Base-by-base conservation (phyloP, 2,329 filamentous ascomycete genomes). In the Penicillium sp. region DNA sequence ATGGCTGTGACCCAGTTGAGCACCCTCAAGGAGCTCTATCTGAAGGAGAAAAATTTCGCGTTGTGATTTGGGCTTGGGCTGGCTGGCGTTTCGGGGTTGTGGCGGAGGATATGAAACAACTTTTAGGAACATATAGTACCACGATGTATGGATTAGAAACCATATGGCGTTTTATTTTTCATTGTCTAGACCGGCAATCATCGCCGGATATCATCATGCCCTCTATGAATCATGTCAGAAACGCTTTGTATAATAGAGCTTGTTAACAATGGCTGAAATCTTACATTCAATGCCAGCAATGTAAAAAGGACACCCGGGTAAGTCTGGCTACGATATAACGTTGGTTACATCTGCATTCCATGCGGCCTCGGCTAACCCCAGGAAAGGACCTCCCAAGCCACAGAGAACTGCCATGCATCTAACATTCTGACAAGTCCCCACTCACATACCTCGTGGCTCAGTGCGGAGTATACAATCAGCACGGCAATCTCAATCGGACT, bases 1-100 rank as follows among this genome's bases (percentile, higher is more conserved):
- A 71, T 71, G 55, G 61, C 66, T 17, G 62, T 69, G 19, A 67
- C 66, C 19, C 65, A 68, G 43, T 57, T 73, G 45, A 68, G 67
- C 49, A 61, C 71, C 2, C 55, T 72, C 5, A 63, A 59, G 43
- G 69, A 70, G 34, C 54, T 70, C 1, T 71, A 69, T 48, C 53
- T 60, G 26, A 57, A 62, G 8, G 69, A 72, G 39, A 65, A 64
- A 41, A 61, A 65, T 24, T 64, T 72, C n/a, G 51, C 69, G 12
- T 53, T 70, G n/a, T 70, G 53, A 64, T 33, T 32, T 33, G 28
- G 34, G 22, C n/a, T 26, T 33, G 28, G 34, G 17, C 19, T 26
- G 12, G 17, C 8, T 3, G 47, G 47, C 42, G 47, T 49, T 49
- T 40, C 12, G 28, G 40, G 19, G 17, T 29, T 29, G 28, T 29